phyloP scores from a whole-genome alignment of 176 grass and related monocot genomes.

The Carex scoparia region DNA sequence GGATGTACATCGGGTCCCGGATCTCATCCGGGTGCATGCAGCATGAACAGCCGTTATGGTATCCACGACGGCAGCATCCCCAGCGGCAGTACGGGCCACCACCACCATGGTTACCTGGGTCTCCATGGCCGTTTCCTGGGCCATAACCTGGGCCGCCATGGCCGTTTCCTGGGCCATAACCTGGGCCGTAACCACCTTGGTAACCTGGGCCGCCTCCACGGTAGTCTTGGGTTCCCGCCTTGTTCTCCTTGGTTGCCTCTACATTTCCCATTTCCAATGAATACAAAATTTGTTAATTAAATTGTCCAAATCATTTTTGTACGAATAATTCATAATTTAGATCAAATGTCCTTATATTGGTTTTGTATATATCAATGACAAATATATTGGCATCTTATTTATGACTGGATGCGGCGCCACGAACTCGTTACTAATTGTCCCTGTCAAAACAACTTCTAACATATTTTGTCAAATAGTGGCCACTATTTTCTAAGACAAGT shows the following conservation, averaged over 20 bases:
- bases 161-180: neutral
- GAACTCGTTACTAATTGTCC: neutral
- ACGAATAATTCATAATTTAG: neutral
- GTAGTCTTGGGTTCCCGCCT: conserved; percentile 18
- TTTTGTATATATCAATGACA: neutral
- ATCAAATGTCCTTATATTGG: neutral
- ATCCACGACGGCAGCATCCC: conserved; percentile 31
- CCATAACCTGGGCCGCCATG: neutral
- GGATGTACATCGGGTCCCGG: conserved; percentile 28
- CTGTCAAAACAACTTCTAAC: neutral
- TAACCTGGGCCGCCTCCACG: neutral
- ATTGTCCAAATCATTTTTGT: neutral
- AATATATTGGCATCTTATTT: neutral
- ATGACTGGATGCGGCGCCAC: neutral
- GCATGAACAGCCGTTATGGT: conserved; percentile 37
- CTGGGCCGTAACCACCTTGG: too few species aligned
- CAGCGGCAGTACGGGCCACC: neutral
- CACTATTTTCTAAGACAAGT: too few species aligned
- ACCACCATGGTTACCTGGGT: neutral
- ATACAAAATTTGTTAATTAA: neutral
- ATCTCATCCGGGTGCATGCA: conserved; percentile 26
- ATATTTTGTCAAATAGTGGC: neutral
- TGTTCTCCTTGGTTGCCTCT: conserved; percentile 12
- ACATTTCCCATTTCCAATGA: too few species aligned
- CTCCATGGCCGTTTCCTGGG: neutral